Conservation (phyloP, 768 basidiomycete species). For the Termitomyces sp. region DNA sequence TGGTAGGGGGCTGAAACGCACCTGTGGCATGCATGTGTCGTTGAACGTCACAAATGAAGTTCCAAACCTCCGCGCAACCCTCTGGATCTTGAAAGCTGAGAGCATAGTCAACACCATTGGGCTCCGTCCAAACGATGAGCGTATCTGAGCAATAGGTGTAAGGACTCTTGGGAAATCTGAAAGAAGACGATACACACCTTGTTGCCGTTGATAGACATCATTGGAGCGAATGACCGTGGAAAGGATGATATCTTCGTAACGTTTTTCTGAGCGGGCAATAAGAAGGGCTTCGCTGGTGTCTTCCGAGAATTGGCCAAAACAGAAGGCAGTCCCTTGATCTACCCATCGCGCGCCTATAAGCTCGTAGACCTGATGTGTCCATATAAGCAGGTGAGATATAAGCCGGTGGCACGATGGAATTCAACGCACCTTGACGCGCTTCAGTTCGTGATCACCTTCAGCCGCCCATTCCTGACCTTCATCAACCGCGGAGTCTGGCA, state of each 20-base stretch:
- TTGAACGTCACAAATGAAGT: slow-evolving; percentile 91
- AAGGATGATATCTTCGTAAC: slow-evolving; percentile 67
- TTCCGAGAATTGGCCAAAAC: slow-evolving; percentile 82
- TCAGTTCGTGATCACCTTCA: slow-evolving; percentile 68
- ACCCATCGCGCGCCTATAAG: slow-evolving; percentile 88
- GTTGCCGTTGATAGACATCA: slow-evolving; percentile 84
- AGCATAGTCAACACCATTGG: slow-evolving; percentile 90
- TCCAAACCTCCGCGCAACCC: slow-evolving; percentile 96
- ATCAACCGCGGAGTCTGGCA: slow-evolving; percentile 36
- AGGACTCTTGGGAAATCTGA: slow-evolving; percentile 1
- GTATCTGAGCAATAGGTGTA: slow-evolving; percentile 56
- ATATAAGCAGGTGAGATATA: slow-evolving; percentile 4
- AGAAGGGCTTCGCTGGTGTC: slow-evolving; percentile 74
- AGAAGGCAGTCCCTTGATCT: slow-evolving; percentile 96
- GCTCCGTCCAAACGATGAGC: slow-evolving; percentile 98
- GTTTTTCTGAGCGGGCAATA: slow-evolving; percentile 76
- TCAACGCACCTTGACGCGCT: slow-evolving; percentile 71
- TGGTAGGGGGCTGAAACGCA: slow-evolving; percentile 25
- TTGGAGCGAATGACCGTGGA: slow-evolving; percentile 75
- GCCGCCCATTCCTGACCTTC: slow-evolving; percentile 57
- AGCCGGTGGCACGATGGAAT: neutral
- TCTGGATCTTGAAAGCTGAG: slow-evolving; percentile 95
- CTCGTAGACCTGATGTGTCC: slow-evolving; percentile 75
- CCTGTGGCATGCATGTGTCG: slow-evolving; percentile 68
- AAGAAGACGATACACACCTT: slow-evolving; percentile 36